Conservation (phyloP, 2,329 filamentous ascomycete species). For the Pseudogymnoascus verrucosus region DNA sequence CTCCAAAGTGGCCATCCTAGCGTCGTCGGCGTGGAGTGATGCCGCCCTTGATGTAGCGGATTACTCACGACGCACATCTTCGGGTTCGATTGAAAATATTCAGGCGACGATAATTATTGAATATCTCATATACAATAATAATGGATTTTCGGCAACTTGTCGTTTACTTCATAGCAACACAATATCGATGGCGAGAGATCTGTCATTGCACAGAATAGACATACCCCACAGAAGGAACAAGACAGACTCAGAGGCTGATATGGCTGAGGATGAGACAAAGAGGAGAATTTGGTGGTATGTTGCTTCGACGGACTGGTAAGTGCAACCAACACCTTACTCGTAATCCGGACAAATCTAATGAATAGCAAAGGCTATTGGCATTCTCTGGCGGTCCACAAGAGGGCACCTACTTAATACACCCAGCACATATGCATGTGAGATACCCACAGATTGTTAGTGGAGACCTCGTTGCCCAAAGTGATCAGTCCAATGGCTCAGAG, state of each 20-base stretch:
- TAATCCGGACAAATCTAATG: conserved; percentile 15
- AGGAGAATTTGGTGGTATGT: conserved; percentile 36
- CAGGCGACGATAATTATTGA: conserved; percentile 30
- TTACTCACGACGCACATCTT: conserved; percentile 22
- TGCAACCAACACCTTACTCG: neutral
- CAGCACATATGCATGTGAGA: conserved; percentile 31
- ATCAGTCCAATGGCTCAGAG: conserved; percentile 18
- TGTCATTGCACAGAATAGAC: conserved; percentile 19
- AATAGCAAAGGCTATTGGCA: conserved; percentile 24
- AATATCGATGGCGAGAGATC: conserved; percentile 22
- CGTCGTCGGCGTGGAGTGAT: conserved; percentile 27
- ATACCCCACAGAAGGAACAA: conserved; percentile 16
- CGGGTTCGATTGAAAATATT: conserved; percentile 29
- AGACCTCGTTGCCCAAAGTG: conserved; percentile 26
- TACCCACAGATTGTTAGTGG: conserved; percentile 32
- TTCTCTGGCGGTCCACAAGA: conserved; percentile 29
- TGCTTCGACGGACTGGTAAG: conserved; percentile 30
- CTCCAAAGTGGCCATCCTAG: conserved; percentile 22
- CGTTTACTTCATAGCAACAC: conserved; percentile 27
- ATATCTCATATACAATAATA: conserved; percentile 29
- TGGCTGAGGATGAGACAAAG: conserved; percentile 28
- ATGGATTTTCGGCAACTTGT: conserved; percentile 29
- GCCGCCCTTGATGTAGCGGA: conserved; percentile 28
- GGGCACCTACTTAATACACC: conserved; percentile 31
- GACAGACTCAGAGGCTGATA: conserved; percentile 17